Evolutionary conservation across 306 rosid genomes (phyloP), one percentile per base, ranked within the genome.

Genomic region (Fagus crenata): DNA sequence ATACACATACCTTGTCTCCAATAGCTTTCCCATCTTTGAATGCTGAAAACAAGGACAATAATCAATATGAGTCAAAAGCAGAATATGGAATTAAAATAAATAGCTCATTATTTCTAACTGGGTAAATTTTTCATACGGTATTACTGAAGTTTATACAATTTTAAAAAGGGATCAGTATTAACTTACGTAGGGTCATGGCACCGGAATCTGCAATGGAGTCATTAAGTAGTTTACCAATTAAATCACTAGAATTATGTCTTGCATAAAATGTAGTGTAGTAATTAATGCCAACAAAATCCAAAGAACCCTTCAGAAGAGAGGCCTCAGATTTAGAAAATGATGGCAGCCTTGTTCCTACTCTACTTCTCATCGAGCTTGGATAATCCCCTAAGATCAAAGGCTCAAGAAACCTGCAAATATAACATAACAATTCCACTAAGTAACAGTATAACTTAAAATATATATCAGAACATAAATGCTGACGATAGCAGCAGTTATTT

Each of bases 231-330:
- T 1, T 8, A 28, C 86, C 89, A 17, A 88, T 0, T 71, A 0
- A 0, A 71, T 74, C 39, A 46, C 76, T 28, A 49, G 77, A 14
- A 77, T 86, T 82, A 64, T 86, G 49, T 31, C 69, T 72, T 28
- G 90, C 97, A 79, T 86, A 93, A 77, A 72, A 85, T 1, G 99
- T 91, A 40, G 98, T 96, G 87, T 92, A 96, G 85, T 96, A 97
- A 80, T 96, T 96, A 49, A 96, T 96, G 67, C 97, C 99, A 7
- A 96, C 90, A 82, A 96, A 96, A 83, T 96, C 98, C 78, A 89
- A 51, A 42, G 99, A 96, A 58, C 97, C 92, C 67, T 89, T 87
- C 11, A 93, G 14, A 51, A 89, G 83, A 69, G 74, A 7, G 12
- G 88, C 39, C 85, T 93, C 81, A 1, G 77, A 56, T 37, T 43